Evolutionary conservation across 1,284 basidiomycete species (phyloP), one percentile per base, ranked within the genome.

Genomic region (Meira miltonrushii): DNA sequence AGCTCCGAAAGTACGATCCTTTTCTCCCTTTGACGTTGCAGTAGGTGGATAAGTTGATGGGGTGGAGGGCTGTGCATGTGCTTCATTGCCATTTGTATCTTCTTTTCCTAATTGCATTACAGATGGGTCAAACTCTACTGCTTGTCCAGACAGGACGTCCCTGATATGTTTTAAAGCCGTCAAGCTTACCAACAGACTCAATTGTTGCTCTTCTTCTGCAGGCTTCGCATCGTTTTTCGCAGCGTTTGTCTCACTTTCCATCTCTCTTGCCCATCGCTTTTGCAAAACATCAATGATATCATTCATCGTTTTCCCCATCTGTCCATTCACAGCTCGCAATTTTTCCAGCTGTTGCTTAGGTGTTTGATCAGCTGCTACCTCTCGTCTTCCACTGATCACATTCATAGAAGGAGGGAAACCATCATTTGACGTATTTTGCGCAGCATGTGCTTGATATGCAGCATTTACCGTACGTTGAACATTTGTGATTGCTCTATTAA

Each of bases 101-200:
- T 48, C 46, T 25, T 48, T 48, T 43, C 40, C 40, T 48, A n/a
- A 7, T 21, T 48, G 17, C 46, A 48, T 21, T 7, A 48, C 25
- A 19, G 46, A 17, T 59, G 65, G 49, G 67, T 73, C 67, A 21
- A 69, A 72, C 21, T 70, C 69, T n/a, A 39, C 43, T 1, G 65
- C 63, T 9, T 58, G 60, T 13, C 67, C 71, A 1, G 59, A 48
- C 15, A 73, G 68, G 2, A 73, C 71, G 47, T 73, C 71, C 3
- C 71, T 64, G 25, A 66, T 66, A 54, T 73, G 71, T 49, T 73
- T 73, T 39, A 73, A 61, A 7, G 71, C 64, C 9, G 69, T 69
- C 41, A 73, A 64, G 54, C 62, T 64, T 64, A 68, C 67, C 11
- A 72, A 51, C 15, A 65, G 62, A 48, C 62, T 53, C 38, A 68